phyloP scores from a whole-genome alignment of 345 rosid species.

The Corymbia maculata region DNA sequence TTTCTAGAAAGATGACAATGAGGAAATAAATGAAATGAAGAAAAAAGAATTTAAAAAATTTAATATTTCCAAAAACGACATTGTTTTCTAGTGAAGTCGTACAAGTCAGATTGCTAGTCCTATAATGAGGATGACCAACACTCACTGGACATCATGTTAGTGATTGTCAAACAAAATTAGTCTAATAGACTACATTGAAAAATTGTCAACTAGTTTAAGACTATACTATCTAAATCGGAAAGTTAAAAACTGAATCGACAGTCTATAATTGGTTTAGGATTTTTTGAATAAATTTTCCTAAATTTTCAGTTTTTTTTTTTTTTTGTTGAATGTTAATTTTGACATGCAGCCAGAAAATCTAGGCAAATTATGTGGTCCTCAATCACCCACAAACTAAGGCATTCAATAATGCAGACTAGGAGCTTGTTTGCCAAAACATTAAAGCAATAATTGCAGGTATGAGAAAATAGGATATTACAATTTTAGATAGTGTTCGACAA shows the following conservation, averaged over 20 bases:
- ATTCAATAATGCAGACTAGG: background rate
- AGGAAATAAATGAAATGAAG: background rate
- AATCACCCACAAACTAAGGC: background rate
- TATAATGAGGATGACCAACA: background rate
- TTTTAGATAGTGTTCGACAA: background rate
- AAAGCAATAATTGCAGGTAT: background rate
- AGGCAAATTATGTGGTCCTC: background rate
- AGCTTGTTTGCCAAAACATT: background rate
- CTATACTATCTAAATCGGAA: rapidly evolving
- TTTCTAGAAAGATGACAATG: background rate
- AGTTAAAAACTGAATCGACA: too few relatives aligned
- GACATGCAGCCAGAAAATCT: background rate
- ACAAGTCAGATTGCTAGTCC: rapidly evolving
- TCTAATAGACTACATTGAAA: background rate
- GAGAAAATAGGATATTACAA: background rate
- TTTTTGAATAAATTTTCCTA: too few relatives aligned
- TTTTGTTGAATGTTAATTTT: background rate
- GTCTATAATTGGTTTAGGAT: too few relatives aligned
- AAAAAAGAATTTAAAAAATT: too few relatives aligned
- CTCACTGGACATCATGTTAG: rapidly evolving
- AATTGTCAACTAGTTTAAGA: rapidly evolving
- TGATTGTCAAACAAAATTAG: background rate
- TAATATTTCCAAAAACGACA: background rate
- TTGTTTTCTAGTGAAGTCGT: background rate
- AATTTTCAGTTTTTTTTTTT: background rate